A percentile compares a stretch with the other conserved stretches of the same genome.
Evolutionary conservation across 805 yeast species (phyloP).

Genomic region (Groenewaldozyma salmanticensis): DNA sequence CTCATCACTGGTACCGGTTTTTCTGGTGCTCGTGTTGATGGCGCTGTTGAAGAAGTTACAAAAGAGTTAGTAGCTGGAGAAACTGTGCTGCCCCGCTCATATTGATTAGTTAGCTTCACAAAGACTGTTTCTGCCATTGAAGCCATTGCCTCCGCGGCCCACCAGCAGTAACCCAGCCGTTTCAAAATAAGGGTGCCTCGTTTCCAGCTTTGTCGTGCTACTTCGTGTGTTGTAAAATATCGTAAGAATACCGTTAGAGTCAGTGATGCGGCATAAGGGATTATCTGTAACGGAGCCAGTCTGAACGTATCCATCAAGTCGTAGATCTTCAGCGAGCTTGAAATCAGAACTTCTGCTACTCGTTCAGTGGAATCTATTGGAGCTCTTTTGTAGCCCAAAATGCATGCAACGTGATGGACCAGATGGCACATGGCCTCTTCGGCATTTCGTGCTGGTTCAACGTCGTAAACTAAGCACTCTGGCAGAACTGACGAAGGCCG

Average conservation of each 20-base stretch:
- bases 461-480: neutral
- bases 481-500: neutral
- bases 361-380: constrained; percentile 1
- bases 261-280: constrained; percentile 25
- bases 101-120: constrained; percentile 6
- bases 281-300: constrained; percentile 23
- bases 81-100: neutral
- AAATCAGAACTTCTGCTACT: constrained; percentile 9
- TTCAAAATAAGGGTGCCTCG: constrained; percentile 19
- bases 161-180: constrained; percentile 19
- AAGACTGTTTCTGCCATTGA: constrained; percentile 21
- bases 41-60: neutral
- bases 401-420: constrained; percentile 17
- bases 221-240: constrained; percentile 15
- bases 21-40: no score
- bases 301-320: constrained; percentile 10
- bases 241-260: constrained; percentile 25
- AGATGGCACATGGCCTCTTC: constrained; percentile 7
- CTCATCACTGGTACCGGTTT: no score
- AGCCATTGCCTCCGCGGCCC: constrained; percentile 27
- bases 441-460: neutral
- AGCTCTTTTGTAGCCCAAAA: constrained; percentile 20
- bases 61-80: neutral
- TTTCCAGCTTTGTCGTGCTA: constrained; percentile 18
- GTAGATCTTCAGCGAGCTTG: constrained; percentile 11